phyloP scores from a whole-genome alignment of 1,284 basidiomycete species.

The Microbotryomycetes sp. region DNA sequence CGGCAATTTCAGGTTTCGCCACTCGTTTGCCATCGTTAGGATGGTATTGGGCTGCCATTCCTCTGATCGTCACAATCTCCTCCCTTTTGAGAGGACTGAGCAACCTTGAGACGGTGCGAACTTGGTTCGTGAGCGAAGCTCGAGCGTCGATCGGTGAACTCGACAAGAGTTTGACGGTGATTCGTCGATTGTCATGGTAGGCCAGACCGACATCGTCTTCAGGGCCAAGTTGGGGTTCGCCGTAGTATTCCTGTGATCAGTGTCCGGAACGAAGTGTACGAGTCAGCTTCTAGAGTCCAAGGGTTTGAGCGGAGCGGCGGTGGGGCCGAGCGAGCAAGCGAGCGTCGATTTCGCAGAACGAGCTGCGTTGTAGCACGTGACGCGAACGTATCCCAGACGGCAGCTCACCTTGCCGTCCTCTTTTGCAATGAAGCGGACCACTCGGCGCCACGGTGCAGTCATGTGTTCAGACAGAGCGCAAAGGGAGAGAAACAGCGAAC shows the following conservation, averaged over 20 bases:
- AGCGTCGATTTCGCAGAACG: too few species aligned
- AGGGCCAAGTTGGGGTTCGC: slow-evolving; percentile 60
- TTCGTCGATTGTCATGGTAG: slow-evolving; percentile 46
- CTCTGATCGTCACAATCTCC: slow-evolving; percentile 55
- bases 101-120: slow-evolving; percentile 61
- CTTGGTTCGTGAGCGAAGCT: slow-evolving; percentile 52
- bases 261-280: neutral
- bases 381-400: too few species aligned
- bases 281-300: too few species aligned
- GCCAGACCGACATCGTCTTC: slow-evolving; percentile 49
- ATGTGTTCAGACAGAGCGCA: neutral
- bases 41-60: slow-evolving; percentile 70
- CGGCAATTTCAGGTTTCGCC: slow-evolving; percentile 51
- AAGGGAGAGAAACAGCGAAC: neutral
- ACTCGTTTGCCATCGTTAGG: slow-evolving; percentile 53
- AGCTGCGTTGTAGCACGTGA: too few species aligned
- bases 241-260: slow-evolving; percentile 49
- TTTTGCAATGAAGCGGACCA: slow-evolving; percentile 73
- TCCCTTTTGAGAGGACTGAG: slow-evolving; percentile 58
- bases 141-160: slow-evolving; percentile 55
- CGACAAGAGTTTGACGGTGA: slow-evolving; percentile 61
- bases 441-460: slow-evolving; percentile 41
- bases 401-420: slow-evolving; percentile 59
- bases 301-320: too few species aligned
- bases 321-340: too few species aligned